Evolutionary conservation across 2,329 filamentous ascomycete species (phyloP), one percentile per base, ranked within the genome.

Genomic region (Alternaria consortialis): DNA sequence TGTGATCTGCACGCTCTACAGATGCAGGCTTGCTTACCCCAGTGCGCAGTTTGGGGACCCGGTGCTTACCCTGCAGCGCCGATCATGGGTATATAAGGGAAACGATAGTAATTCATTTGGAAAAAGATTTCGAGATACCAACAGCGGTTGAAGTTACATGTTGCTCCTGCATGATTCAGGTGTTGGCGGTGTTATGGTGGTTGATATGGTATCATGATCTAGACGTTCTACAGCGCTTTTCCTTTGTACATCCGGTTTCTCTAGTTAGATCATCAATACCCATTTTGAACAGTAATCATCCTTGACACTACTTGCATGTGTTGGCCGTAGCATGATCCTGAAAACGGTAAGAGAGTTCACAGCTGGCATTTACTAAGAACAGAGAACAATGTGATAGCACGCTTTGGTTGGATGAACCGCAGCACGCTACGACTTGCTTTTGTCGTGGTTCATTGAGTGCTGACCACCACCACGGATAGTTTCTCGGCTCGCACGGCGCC

Each of bases 31-130:
- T 56, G 39, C 25, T n/a, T 27, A 34, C 44, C 42, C 46, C 32
- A 29, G 12, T 20, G 25, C 20, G 20, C 39, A 42, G 12, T 29
- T 29, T 64, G 62, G 66, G 63, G 64, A 70, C 36, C 64, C 63
- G 68, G 46, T 54, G 53, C 34, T 58, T 50, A 47, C 9, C 15
- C 40, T 60, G 27, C 50, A 46, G 46, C 42, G 17, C 29, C 3
- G 36, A 53, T 37, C 34, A 43, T 42, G 42, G 29, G 4, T 40
- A 20, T 48, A 20, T 43, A 23, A 13, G 7, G 29, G 44, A 39
- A 12, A 13, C 47, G 34, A 46, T 47, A 48, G 34, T 44, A 13
- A 53, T 58, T 53, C 40, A 31, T 59, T n/a, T 59, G 31, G 42
- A 27, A 31, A 32, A 23, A 5, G 8, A 25, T 31, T 40, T 42